Evolutionary conservation across 2,329 filamentous ascomycete genomes (phyloP), one percentile per base, ranked within the genome.

Genomic region (Lojkania enalia): DNA sequence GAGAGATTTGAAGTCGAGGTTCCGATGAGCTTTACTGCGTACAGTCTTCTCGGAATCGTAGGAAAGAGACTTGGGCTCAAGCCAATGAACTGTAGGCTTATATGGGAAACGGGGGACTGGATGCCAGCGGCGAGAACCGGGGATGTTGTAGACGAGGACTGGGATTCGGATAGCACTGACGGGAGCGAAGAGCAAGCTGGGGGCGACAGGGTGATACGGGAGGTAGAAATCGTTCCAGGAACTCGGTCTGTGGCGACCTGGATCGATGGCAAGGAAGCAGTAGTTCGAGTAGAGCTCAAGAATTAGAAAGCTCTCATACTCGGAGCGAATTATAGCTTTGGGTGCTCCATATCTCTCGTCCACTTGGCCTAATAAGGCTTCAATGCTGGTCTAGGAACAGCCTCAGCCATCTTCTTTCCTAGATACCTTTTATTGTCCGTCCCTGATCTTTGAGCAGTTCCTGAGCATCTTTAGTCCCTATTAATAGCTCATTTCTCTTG

Each of bases 31-130:
- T 86, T 87, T 60, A 86, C 91, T 55, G 82, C 91, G 4, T 97
- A 96, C 59, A 80, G 84, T 2, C 80, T 96, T 13, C 87, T 94
- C 63, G 87, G 88, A 0, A 76, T 95, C 6, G 85, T 89, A 0
- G 86, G 85, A 0, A 84, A 81, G 53, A 66, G 86, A n/a, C 89
- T 95, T 59, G 75, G 71, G 1, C 56, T 87, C 9, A 71, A 77
- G 35, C 87, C 90, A 0, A 75, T 89, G 51, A 71, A 72, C 31
- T 72, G 92, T 48, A 78, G 77, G 30, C 68, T 97, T 37, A 73
- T 94, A 0, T 95, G 89, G 87, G 90, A 96, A 72, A 96, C 90
- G 6, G 88, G 89, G 15, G 91, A 96, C 68, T 89, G 87, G 83
- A 90, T 96, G 67, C 88, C 88, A 0, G 84, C 90, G 0, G 53